Percentiles rank a stretch among this genome's conserved stretches.
These are phyloP conservation scores for Microcos paniculata DNA, from an alignment of 345 rosid genomes.

Conservation along the genomic window DNA sequence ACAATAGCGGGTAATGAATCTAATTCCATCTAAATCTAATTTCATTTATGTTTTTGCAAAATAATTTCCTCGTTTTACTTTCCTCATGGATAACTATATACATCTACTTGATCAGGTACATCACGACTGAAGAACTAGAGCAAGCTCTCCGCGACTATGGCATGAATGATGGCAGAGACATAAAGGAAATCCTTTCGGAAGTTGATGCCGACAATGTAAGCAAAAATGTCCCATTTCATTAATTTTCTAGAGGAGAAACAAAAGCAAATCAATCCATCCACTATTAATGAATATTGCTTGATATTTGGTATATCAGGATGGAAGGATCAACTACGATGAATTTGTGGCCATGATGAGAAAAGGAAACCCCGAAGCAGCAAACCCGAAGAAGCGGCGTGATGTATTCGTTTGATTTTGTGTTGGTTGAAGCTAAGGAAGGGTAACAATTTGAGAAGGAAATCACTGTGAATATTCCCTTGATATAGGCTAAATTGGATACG, in stretches of 20 bases:
- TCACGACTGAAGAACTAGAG: conserved; percentile 89
- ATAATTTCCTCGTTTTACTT: neutral
- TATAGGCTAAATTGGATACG: neutral
- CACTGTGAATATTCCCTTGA: neutral
- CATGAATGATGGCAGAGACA: conserved; percentile 72
- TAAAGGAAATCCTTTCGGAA: conserved; percentile 77
- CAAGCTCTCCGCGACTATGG: conserved; percentile 85
- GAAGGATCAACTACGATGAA: conserved; percentile 87
- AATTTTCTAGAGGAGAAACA: neutral
- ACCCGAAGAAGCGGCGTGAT: conserved; percentile 88
- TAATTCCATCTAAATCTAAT: neutral
- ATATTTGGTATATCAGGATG: conserved; percentile 69
- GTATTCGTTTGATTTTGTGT: conserved; percentile 31
- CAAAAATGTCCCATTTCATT: neutral
- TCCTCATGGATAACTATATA: neutral
- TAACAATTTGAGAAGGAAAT: conserved; percentile 14
- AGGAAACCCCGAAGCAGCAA: conserved; percentile 79
- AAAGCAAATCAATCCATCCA: neutral
- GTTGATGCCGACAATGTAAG: conserved; percentile 81
- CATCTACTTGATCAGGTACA: conserved; percentile 36
- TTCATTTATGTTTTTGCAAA: neutral
- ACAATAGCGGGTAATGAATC: conserved; percentile 67
- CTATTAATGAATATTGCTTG: neutral
- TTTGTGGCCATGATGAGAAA: conserved; percentile 98
- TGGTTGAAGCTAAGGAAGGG: conserved; percentile 12